Base-by-base conservation (phyloP, 1,284 basidiomycete genomes). In the Cryptococcus hybrid region DNA sequence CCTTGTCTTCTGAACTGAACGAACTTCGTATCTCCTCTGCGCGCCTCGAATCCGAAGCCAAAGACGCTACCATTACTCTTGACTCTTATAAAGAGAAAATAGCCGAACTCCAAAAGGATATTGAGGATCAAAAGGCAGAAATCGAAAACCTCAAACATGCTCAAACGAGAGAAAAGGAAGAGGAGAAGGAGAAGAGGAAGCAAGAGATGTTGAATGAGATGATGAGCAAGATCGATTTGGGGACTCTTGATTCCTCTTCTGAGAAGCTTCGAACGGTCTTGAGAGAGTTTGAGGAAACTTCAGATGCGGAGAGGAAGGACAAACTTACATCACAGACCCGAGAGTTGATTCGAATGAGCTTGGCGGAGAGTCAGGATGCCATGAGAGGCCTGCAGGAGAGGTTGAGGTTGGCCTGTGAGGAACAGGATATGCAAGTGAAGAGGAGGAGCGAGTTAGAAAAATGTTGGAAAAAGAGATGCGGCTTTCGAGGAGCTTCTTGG, bases 171-270 rank as follows among this genome's bases (percentile, higher is more conserved):
- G 89, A 93, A 77, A 92, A 90, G 81, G 91, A 94, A 67, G 95
- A 97, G 76, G 95, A 95, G 74, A 98, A 96, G 81, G 95, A 99
- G 82, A 95, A 92, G 82, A 87, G 92, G 78, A 99, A 98, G 80
- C 93, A 96, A 70, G 95, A 98, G 81, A 96, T 96, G 84, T 92
- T 99, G 89, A 93, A 91, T n/a, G 83, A 95, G 66, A 96, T 99
- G 92, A 97, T 99, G 94, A 92, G 94, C 61, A 95, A 96, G 78
- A 96, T 99, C 70, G 94, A 94, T 80, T 85, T 89, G 67, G 73
- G 71, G 11, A 59, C 66, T 2, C 57, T 59, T 8, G 66, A 73
- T 38, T 61, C 65, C 1, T 54, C 71, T 3, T 66, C 67, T 15
- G 74, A 74, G 51, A 73, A 75, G 54, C 65, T 78, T 7, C 71